A percentile compares a stretch with the other conserved stretches of the same genome.
Conservation (phyloP, 1,284 basidiomycete genomes). For the Trametes hirsuta region DNA sequence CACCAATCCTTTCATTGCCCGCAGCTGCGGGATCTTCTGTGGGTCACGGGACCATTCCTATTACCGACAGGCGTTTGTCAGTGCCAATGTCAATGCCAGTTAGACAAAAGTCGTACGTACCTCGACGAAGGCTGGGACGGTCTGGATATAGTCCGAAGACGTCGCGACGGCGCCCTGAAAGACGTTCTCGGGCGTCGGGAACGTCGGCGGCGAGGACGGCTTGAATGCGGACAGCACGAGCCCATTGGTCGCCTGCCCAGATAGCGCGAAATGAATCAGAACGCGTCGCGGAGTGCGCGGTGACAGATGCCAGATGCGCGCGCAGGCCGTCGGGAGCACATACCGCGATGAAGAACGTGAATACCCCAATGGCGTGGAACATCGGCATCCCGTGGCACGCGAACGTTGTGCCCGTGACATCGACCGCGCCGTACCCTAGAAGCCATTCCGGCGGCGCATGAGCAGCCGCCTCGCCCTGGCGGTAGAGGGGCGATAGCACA, state of each 20-base stretch:
- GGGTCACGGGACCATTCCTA: slow-evolving; percentile 28
- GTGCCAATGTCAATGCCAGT: neutral
- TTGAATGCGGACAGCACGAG: slow-evolving; percentile 21
- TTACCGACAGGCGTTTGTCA: too few relatives aligned
- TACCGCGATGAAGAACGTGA: slow-evolving; percentile 24
- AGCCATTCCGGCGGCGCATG: neutral
- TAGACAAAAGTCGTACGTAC: slow-evolving; percentile 11
- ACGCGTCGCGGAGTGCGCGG: neutral
- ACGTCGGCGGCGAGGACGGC: slow-evolving; percentile 24
- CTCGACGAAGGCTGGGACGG: slow-evolving; percentile 34
- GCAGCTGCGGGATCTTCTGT: slow-evolving; percentile 19
- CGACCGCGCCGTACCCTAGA: slow-evolving; percentile 20
- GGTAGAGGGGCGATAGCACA: neutral
- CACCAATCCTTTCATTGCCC: slow-evolving; percentile 26
- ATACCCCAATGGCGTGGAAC: slow-evolving; percentile 32
- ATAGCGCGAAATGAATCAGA: neutral
- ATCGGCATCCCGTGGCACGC: slow-evolving; percentile 28
- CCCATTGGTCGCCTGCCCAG: slow-evolving; percentile 22
- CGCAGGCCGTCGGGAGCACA: neutral
- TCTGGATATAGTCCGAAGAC: slow-evolving; percentile 24
- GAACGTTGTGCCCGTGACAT: slow-evolving; percentile 16
- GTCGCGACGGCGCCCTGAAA: slow-evolving; percentile 25
- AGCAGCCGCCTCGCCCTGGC: too few relatives aligned
- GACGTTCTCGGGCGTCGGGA: slow-evolving; percentile 29
- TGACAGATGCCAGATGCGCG: too few relatives aligned